Conservation (phyloP, 2,329 filamentous ascomycete genomes). For the Epichloe coenophiala region DNA sequence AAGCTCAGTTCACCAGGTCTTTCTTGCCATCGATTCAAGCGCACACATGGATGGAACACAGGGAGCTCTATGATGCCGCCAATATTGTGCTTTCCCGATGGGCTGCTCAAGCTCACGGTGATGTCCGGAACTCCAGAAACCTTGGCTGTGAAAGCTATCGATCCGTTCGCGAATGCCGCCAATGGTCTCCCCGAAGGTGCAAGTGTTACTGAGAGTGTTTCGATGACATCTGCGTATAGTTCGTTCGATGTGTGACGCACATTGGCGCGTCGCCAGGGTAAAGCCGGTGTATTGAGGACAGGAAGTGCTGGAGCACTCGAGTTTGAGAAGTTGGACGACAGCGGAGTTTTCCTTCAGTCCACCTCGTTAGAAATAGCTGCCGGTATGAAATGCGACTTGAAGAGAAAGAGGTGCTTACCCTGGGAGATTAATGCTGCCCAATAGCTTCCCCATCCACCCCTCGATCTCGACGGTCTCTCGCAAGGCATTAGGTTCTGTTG, state of each 20-base stretch:
- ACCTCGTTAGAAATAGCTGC: not conserved
- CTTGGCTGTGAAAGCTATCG: constrained; percentile 88
- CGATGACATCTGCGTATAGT: constrained; percentile 89
- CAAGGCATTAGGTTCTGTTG: constrained; percentile 85
- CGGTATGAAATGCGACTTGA: not conserved
- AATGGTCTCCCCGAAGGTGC: constrained; percentile 82
- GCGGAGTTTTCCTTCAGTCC: constrained; percentile 24
- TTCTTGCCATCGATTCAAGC: constrained; percentile 80
- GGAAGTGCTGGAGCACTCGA: constrained; percentile 26
- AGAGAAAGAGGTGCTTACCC: constrained; percentile 32
- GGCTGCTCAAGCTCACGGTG: constrained; percentile 64
- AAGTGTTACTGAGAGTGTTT: constrained; percentile 75
- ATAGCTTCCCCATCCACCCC: constrained; percentile 73
- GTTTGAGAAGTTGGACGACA: constrained; percentile 24
- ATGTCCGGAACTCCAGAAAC: constrained; percentile 91
- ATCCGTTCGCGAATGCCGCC: constrained; percentile 77
- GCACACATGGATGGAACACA: constrained; percentile 91
- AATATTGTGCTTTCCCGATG: constrained; percentile 68
- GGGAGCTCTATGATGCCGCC: constrained; percentile 67
- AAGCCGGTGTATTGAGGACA: constrained; percentile 34
- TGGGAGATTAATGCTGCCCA: constrained; percentile 77
- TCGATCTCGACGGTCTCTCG: constrained; percentile 87
- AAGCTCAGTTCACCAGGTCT: constrained; percentile 88
- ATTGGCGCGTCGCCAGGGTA: constrained; percentile 85
- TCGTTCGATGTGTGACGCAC: constrained; percentile 95